Conservation (phyloP, 495 filamentous ascomycete species). For the Aspergillus ostianus region DNA sequence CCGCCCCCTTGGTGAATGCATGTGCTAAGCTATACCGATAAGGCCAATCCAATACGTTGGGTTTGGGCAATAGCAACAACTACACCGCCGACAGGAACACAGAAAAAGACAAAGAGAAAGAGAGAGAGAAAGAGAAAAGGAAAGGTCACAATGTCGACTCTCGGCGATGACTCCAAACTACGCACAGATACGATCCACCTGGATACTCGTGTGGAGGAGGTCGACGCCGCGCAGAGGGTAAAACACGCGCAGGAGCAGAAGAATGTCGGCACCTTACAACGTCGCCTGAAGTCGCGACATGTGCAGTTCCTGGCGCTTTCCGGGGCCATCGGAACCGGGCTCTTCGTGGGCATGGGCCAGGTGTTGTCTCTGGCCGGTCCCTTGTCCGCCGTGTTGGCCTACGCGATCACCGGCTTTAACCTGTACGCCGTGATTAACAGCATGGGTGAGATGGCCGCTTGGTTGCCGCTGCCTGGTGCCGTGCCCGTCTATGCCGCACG, state of each 20-base stretch:
- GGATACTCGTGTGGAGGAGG: background rate
- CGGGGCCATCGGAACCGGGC: conserved; percentile 62
- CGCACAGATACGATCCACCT: background rate
- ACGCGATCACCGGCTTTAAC: conserved; percentile 60
- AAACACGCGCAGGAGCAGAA: background rate
- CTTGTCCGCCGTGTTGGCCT: conserved; percentile 62
- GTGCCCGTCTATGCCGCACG: conserved; percentile 65
- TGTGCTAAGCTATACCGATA: too few relatives aligned
- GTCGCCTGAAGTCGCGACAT: conserved; percentile 62
- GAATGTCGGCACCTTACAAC: conserved; percentile 29
- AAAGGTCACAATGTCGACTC: background rate
- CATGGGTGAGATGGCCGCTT: conserved; percentile 68
- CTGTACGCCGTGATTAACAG: conserved; percentile 49
- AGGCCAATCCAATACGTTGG: too few relatives aligned
- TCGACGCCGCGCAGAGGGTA: background rate
- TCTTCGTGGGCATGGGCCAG: conserved; percentile 67
- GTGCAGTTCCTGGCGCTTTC: conserved; percentile 60
- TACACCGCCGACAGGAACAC: too few relatives aligned
- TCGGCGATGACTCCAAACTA: background rate
- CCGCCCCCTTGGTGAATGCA: too few relatives aligned
- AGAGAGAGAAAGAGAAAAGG: too few relatives aligned
- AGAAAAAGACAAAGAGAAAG: background rate
- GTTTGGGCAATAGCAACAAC: too few relatives aligned
- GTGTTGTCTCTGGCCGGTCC: conserved; percentile 62
- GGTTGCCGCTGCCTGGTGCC: conserved; percentile 66